A percentile compares a stretch with the other conserved stretches of the same genome.
Evolutionary conservation across 192 early-diverging fungal species (phyloP).

Genomic region (Mortierella antarctica): DNA sequence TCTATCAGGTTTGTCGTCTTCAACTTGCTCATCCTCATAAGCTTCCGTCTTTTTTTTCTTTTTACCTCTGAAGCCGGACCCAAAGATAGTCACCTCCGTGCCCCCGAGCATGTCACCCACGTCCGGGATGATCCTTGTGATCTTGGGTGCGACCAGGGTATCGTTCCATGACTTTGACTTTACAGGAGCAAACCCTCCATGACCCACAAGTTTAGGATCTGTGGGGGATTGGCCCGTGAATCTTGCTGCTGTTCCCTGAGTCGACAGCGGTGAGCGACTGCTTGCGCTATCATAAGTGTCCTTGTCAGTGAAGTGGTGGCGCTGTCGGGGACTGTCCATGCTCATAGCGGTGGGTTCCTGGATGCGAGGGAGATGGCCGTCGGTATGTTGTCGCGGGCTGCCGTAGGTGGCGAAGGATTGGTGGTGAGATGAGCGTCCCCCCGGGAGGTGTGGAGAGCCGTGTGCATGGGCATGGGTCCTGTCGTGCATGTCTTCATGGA

Average conservation of each 20-base stretch:
- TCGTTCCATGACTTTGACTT: constrained; percentile 49
- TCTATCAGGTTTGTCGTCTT: not conserved
- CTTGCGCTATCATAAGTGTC: constrained; percentile 11
- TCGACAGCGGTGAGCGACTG: constrained; percentile 10
- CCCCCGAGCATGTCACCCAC: constrained; percentile 49
- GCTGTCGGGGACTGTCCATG: constrained; percentile 8
- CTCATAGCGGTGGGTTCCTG: constrained; percentile 26
- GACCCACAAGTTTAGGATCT: constrained; percentile 10
- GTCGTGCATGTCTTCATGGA: constrained; percentile 32
- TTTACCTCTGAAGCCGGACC: constrained; percentile 45
- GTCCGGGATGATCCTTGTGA: constrained; percentile 43
- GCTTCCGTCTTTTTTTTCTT: not conserved
- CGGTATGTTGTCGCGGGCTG: constrained; percentile 14
- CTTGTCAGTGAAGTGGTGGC: constrained; percentile 13
- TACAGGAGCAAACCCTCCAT: constrained; percentile 16
- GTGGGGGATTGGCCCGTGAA: not conserved
- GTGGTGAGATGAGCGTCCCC: constrained; percentile 17
- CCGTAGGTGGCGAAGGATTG: constrained; percentile 11
- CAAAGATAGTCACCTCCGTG: constrained; percentile 50
- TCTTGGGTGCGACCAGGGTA: constrained; percentile 26
- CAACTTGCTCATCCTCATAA: too few relatives aligned
- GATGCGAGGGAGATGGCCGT: constrained; percentile 34
- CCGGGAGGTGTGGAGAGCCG: not conserved
- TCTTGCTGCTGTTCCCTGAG: constrained; percentile 2
- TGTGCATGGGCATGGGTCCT: constrained; percentile 14